Evolutionary conservation across 257 asterid species (phyloP), one percentile per base, ranked within the genome.

Genomic region (Pogostemon cablin): DNA sequence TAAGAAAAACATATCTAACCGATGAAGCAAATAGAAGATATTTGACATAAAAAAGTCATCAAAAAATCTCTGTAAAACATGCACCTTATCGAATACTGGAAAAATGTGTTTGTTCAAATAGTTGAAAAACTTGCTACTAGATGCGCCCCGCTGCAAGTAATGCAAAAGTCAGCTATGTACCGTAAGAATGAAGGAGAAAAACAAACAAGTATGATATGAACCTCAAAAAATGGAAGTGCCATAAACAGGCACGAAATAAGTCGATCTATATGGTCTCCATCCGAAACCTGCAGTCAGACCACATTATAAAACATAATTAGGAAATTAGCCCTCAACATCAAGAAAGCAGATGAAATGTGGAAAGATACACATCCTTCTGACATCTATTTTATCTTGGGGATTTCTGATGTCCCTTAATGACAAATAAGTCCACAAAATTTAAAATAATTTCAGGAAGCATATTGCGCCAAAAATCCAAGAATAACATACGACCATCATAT

Each of bases 191-290:
- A 61, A 57, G 40, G 63, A 75, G 20, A 61, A 78, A 7, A 65
- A 53, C 10, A 40, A 37, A 32, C 68, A 63, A 79, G 68, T 39
- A 43, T 56, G 67, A 73, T 70, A 57, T 70, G 59, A 62, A 92
- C 98, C 96, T 88, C 90, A 65, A 92, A 92, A 80, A 88, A 84
- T 47, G 98, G 96, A 78, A 92, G 81, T 66, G 98, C 96, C 90
- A 86, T 85, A 80, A 79, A 90, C 72, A 92, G 82, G 80, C 96
- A 90, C 48, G 96, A 81, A 78, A 90, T 90, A 66, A 92, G 81
- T 71, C 98, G 82, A 79, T 78, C 96, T 67, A 88, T 83, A 78
- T 92, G 98, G 81, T 92, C 98, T 64, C 91, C 95, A 72, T 92
- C 97, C n/a, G 84, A 43, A 71, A 83, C 95, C 98, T 92, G 89